phyloP scores from a whole-genome alignment of 768 basidiomycete species.

The Leccinum barrowsii region DNA sequence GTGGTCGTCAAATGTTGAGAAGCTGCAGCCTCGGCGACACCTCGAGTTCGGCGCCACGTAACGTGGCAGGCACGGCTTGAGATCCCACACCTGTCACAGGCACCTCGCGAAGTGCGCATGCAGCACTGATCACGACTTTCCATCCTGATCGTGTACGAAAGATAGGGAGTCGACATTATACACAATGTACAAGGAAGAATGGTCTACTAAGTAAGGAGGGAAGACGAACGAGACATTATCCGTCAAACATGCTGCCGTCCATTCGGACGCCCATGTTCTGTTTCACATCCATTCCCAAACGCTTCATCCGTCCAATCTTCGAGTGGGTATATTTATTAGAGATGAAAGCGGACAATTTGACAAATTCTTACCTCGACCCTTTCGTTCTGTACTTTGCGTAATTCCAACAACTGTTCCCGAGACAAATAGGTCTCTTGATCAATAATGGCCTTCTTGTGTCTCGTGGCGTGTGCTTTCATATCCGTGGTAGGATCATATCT shows the following conservation, averaged over 20 bases:
- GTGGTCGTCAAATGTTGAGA: slow-evolving; percentile 13
- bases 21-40: background rate
- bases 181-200: background rate
- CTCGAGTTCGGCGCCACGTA: slow-evolving; percentile 1
- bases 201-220: background rate
- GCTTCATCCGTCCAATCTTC: slow-evolving; percentile 79
- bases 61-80: slow-evolving; percentile 6
- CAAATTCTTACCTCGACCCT: slow-evolving; percentile 60
- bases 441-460: slow-evolving; percentile 62
- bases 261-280: slow-evolving; percentile 83
- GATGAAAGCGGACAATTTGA: background rate
- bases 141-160: slow-evolving; percentile 1
- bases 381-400: slow-evolving; percentile 82
- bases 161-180: background rate
- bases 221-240: slow-evolving; percentile 10
- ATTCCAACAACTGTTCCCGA: slow-evolving; percentile 75
- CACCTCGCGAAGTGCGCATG: slow-evolving; percentile 17
- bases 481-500: slow-evolving; percentile 83
- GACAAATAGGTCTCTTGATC: slow-evolving; percentile 75
- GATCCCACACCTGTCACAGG: background rate
- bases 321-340: background rate
- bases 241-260: slow-evolving; percentile 68
- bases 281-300: slow-evolving; percentile 84
- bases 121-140: background rate
- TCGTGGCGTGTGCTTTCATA: slow-evolving; percentile 67